Evolutionary conservation across 1,284 basidiomycete genomes (phyloP), one percentile per base, ranked within the genome.

Genomic region (Melampsora larici-populina): DNA sequence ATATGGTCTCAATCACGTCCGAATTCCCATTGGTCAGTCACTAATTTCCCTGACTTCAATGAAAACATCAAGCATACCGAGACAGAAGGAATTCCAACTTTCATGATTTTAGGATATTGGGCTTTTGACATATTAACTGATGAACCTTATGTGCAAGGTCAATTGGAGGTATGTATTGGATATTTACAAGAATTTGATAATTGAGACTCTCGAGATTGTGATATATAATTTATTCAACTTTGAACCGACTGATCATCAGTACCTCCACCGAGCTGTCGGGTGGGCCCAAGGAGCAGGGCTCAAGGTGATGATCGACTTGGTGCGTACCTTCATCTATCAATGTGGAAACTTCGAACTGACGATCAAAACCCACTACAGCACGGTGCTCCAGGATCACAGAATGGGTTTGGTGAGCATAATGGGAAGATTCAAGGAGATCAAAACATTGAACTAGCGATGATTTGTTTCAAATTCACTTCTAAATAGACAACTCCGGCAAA

Each of bases 141-240:
- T 9, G 93, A 96, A 81, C 93, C 93, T 0, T 97, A 89, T 85
- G 88, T 93, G 80, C 89, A 90, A 85, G 92, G 93, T 24, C 91
- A 92, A 83, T 92, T 91, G 84, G 33, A 55, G 40, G 72, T 75
- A 21, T 18, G 64, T n/a, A n/a, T 55, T 26, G 18, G 26, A 6
- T 46, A 15, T 15, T 8, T 60, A 17, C 0, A 46, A 46, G 0
- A 1, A 13, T 15, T 11, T 15, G 43, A 15, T 15, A 40, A n/a
- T 7, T 46, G 18, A 48, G 15, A 7, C 46, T 5, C 31, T 24
- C 11, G n/a, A 13, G 15, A 31, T 33, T 17, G 2, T 26, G 29
- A 58, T 62, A 46, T 18, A 46, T 21, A 26, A 40, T 49, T 40
- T 11, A 3, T 15, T 13, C 15, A 46, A 11, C 43, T 46, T 46